Conservation (phyloP, 345 rosid genomes). For the Euphorbia tirucalli region DNA sequence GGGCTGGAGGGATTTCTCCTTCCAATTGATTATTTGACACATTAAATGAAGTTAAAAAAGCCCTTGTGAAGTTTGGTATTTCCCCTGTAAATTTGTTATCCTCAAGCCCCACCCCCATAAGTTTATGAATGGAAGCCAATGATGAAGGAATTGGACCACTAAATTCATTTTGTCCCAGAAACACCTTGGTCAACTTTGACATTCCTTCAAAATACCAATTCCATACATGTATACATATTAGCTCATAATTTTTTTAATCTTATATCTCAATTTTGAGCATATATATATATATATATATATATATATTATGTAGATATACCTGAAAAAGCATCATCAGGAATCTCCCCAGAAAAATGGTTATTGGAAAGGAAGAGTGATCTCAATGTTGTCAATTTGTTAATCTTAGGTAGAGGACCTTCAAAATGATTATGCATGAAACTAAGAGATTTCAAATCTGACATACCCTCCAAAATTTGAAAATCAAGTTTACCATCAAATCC, state of each 20-base stretch:
- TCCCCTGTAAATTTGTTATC: slow-evolving; percentile 57
- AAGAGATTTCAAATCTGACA: slow-evolving; percentile 48
- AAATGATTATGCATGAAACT: slow-evolving; percentile 65
- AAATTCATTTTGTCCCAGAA: slow-evolving; percentile 50
- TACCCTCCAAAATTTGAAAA: slow-evolving; percentile 30
- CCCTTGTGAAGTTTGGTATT: slow-evolving; percentile 49
- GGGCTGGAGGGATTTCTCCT: slow-evolving; percentile 56
- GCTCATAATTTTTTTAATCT: too few species aligned
- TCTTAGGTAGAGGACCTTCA: slow-evolving; percentile 53
- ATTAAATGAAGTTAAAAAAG: slow-evolving; percentile 30
- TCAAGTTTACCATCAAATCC: slow-evolving; percentile 55
- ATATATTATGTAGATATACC: slow-evolving; percentile 24
- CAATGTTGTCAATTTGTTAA: slow-evolving; percentile 46
- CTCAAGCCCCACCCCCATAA: slow-evolving; percentile 54
- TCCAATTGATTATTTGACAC: slow-evolving; percentile 55
- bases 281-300: too few species aligned
- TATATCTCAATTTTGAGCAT: too few species aligned
- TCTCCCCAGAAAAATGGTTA: slow-evolving; percentile 56
- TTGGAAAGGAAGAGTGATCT: slow-evolving; percentile 58
- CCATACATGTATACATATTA: too few species aligned
- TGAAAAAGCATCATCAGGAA: slow-evolving; percentile 50
- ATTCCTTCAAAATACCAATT: slow-evolving; percentile 29
- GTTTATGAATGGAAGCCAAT: slow-evolving; percentile 43
- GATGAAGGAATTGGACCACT: slow-evolving; percentile 65
- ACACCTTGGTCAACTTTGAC: slow-evolving; percentile 59